Base-by-base conservation (phyloP, 257 asterid genomes). In the Rehmannia glutinosa region DNA sequence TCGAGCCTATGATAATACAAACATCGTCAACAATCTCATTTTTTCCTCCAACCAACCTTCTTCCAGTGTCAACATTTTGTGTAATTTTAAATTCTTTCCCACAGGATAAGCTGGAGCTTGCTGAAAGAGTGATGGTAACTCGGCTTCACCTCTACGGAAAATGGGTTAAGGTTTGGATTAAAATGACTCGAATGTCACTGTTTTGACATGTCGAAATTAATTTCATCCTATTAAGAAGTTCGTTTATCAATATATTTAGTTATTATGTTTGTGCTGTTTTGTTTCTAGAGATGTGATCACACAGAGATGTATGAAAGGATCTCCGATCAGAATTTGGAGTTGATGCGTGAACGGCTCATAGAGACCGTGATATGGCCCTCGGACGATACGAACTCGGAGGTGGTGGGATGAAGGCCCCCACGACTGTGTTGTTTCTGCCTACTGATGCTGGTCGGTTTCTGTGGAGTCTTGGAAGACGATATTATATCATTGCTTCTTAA, bases 81-180 rank as follows among this genome's bases (percentile, higher is more conserved):
- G 33, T 50, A 17, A 58, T 36, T 4, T 1, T 0, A 49, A 33
- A 9, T 17, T 17, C 21, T 7, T 41, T 25, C 25, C 3, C 8
- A 47, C 83, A 92, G 98, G 96, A 87, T 41, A 81, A 71, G 64
- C 92, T 72, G 25, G 95, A 85, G 10, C 95, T 92, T 62, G 98
- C 95, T 5, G 98, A 92, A 77, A 92, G 96, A 79, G 96, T 89
- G 55, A 89, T 89, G 98, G 64, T 90, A 36, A 92, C 98, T 20
- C 85, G 97, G 16, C 98, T 92, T 73, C 87, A 86, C 73, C 96
- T 89, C 52, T 92, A 92, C 8, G 91, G 84, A 53, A 89, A 77
- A 79, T 92, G 98, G 98, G 62, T 86, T 15, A 92, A 92, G 91
- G 98, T 91, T 70, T 24, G 72, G n/a, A 27, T n/a, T n/a, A 46